A percentile compares a stretch with the other conserved stretches of the same genome.
Conservation (phyloP, 495 filamentous ascomycete species). For the Lindgomyces ingoldianus region DNA sequence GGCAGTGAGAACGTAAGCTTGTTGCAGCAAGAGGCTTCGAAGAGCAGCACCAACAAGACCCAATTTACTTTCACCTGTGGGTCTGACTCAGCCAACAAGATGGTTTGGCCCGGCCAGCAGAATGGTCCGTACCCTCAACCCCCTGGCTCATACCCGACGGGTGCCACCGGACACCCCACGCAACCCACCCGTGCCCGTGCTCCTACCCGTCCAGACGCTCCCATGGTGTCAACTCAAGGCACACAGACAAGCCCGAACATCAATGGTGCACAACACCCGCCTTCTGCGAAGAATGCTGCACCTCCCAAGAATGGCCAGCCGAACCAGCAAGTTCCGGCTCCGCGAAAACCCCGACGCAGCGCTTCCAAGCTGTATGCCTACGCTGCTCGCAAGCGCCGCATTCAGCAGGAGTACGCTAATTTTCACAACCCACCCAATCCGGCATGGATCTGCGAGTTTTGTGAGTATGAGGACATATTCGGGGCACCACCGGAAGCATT, state of each 20-base stretch:
- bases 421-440: constrained; percentile 71
- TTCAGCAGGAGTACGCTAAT: constrained; percentile 72
- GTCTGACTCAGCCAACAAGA: constrained; percentile 67
- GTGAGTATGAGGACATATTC: constrained; percentile 51
- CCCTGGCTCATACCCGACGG: constrained; percentile 19
- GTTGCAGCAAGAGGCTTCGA: constrained; percentile 66
- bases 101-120: constrained; percentile 41
- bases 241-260: constrained; percentile 64
- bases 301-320: constrained; percentile 9
- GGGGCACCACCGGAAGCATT: constrained; percentile 76
- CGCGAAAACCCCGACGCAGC: constrained; percentile 58
- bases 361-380: constrained; percentile 61
- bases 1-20: constrained; percentile 75
- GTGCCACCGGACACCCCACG: constrained; percentile 8
- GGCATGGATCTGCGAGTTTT: constrained; percentile 87
- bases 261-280: constrained; percentile 40
- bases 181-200: constrained; percentile 4
- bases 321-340: constrained; percentile 28
- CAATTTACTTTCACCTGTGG: constrained; percentile 94
- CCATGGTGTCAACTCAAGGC: constrained; percentile 57
- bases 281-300: constrained; percentile 36
- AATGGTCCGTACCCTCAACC: constrained; percentile 23
- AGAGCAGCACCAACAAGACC: constrained; percentile 63
- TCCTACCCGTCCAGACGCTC: constrained; percentile 29
- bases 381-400: constrained; percentile 66